phyloP scores from a whole-genome alignment of 2,329 filamentous ascomycete genomes.

The Pezicula radicicola region DNA sequence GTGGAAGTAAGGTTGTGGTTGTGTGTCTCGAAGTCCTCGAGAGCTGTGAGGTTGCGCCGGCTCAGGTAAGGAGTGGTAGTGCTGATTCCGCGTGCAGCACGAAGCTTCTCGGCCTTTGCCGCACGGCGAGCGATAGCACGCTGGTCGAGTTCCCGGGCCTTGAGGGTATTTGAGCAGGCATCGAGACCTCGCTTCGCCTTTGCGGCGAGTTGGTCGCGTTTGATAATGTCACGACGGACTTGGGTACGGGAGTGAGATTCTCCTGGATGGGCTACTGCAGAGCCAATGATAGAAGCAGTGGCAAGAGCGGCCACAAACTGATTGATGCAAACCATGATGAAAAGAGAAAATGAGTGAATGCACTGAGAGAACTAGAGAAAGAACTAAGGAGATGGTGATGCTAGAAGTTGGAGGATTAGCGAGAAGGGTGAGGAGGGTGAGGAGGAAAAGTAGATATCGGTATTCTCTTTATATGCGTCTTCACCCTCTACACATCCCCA shows the following conservation, averaged over 20 bases:
- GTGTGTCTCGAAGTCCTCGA: slow-evolving; percentile 1
- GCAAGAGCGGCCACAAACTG: background rate
- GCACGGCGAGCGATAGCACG: background rate
- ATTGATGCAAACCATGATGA: background rate
- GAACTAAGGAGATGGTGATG: too few relatives aligned
- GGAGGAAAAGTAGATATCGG: too few relatives aligned
- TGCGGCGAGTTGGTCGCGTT: background rate
- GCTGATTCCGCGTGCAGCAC: background rate
- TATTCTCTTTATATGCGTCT: too few relatives aligned
- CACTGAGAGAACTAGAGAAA: background rate
- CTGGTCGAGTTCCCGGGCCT: background rate
- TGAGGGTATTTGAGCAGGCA: background rate
- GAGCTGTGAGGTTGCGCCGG: background rate
- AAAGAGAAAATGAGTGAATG: too few relatives aligned
- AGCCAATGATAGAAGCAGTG: background rate
- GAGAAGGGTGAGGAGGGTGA: too few relatives aligned
- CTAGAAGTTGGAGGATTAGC: too few relatives aligned
- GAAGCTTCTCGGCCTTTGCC: background rate
- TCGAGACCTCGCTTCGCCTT: slow-evolving; percentile 1
- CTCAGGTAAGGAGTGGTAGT: background rate
- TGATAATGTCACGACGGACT: background rate
- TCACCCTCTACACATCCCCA: too few relatives aligned
- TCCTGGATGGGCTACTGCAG: slow-evolving; percentile 1
- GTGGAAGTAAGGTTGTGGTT: slow-evolving; percentile 1
- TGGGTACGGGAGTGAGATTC: background rate